Evolutionary conservation across 768 basidiomycete species (phyloP), one percentile per base, ranked within the genome.

Genomic region (Tylopilus plumbeoviolaceoides): DNA sequence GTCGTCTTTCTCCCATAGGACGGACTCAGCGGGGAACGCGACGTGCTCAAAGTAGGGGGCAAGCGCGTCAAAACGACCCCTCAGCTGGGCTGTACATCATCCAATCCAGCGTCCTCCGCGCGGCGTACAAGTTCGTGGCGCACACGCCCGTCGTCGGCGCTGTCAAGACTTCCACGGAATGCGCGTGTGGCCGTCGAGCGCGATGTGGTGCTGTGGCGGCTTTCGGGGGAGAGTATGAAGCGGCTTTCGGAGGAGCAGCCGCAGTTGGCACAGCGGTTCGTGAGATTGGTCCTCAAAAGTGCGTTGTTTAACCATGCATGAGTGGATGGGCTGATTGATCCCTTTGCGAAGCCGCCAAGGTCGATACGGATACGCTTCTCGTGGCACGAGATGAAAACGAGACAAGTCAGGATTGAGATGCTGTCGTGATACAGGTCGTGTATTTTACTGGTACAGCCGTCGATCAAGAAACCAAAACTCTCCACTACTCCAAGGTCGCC

Each of bases 101-200:
- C n/a, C n/a, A n/a, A n/a, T n/a, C n/a, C n/a, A n/a, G n/a, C n/a
- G n/a, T n/a, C n/a, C n/a, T 99, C 31, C 77, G 89, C 11, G 95
- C 95, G 0, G 79, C 78, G 18, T 98, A 98, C 70, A 69, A 74
- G 42, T 95, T 93, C 64, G 83, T 82, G 3, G 83, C n/a, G n/a
- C n/a, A n/a, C n/a, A 72, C 80, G 7, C 79, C 80, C 23, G 66
- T 71, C 7, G 83, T 92, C 45, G 86, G 89, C 88, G 35, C 72
- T 99, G 12, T 85, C 93, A 9, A 83, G 83, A 18, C 75, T 86
- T 18, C 77, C 82, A 17, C 77, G 95, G 44, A 98, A 97, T 64
- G 88, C 93, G 23, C 90, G 87, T 4, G 91, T 91, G 33, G 74
- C 85, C 0, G 91, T 88, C 4, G 95, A 98, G 68, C 76, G 83